A percentile compares a stretch with the other conserved stretches of the same genome.
Evolutionary conservation across 306 rosid species (phyloP).

Genomic region (Glycine tomentella): DNA sequence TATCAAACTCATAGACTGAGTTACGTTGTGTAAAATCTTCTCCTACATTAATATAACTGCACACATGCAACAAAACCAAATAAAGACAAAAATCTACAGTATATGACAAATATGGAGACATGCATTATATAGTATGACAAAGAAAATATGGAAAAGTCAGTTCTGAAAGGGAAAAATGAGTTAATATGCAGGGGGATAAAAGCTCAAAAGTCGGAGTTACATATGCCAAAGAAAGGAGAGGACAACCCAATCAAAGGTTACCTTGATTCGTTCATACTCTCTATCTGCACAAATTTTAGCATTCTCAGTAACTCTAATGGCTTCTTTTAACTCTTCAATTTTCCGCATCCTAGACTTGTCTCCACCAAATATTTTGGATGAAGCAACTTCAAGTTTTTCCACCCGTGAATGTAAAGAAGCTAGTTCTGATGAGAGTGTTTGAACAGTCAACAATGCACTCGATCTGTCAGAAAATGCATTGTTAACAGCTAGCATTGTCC

Average conservation of each 20-base stretch:
- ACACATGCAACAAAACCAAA: slow-evolving; percentile 21
- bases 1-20: too few species aligned
- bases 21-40: too few species aligned
- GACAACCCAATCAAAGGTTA: slow-evolving; percentile 32
- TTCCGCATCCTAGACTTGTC: slow-evolving; percentile 85
- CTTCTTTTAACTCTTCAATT: slow-evolving; percentile 83
- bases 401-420: slow-evolving; percentile 66
- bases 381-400: slow-evolving; percentile 91
- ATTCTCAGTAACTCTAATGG: slow-evolving; percentile 71
- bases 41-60: slow-evolving; percentile 8
- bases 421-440: slow-evolving; percentile 87
- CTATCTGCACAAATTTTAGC: slow-evolving; percentile 72
- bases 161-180: slow-evolving; percentile 21
- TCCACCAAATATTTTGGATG: slow-evolving; percentile 93
- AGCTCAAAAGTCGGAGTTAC: slow-evolving; percentile 26
- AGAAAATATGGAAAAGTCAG: slow-evolving; percentile 31
- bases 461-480: slow-evolving; percentile 90
- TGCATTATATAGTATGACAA: slow-evolving; percentile 8
- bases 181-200: not conserved
- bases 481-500: slow-evolving; percentile 80
- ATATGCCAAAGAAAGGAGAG: slow-evolving; percentile 8
- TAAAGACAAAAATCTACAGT: slow-evolving; percentile 7
- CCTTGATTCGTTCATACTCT: slow-evolving; percentile 93
- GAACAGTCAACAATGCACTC: slow-evolving; percentile 90
- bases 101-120: slow-evolving; percentile 14